phyloP scores from a whole-genome alignment of 768 basidiomycete species.

The Amanita jacksonii region DNA sequence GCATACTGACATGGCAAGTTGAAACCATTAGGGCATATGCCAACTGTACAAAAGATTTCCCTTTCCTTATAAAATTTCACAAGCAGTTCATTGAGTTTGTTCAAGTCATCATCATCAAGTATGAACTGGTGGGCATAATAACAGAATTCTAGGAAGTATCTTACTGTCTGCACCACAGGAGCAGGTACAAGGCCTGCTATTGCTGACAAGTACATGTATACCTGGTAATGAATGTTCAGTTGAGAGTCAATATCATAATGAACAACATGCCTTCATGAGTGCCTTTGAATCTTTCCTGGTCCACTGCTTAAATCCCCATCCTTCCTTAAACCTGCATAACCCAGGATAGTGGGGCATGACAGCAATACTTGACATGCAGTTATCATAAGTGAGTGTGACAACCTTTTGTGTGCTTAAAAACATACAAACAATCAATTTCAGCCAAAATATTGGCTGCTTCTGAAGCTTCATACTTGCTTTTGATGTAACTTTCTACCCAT shows the following conservation, averaged over 20 bases:
- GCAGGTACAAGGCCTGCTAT: constrained; percentile 1
- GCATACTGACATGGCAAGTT: constrained; percentile 8
- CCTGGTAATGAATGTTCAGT: not conserved
- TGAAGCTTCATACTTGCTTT: not conserved
- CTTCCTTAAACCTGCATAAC: constrained; percentile 12
- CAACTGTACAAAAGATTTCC: constrained; percentile 14
- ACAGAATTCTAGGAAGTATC: constrained; percentile 19
- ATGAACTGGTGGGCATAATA: constrained; percentile 11
- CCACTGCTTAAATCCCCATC: constrained; percentile 17
- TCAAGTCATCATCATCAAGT: too few relatives aligned
- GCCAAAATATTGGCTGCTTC: too few relatives aligned
- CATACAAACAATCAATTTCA: too few relatives aligned
- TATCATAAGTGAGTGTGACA: too few relatives aligned
- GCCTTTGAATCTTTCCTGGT: constrained; percentile 21
- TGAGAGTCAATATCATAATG: not conserved
- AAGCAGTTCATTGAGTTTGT: constrained; percentile 3
- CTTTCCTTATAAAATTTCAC: constrained; percentile 7
- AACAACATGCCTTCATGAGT: constrained; percentile 17
- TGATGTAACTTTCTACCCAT: not conserved
- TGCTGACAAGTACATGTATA: not conserved
- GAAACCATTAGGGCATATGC: constrained; percentile 5
- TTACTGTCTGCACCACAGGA: constrained; percentile 7
- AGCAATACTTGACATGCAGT: constrained; percentile 3
- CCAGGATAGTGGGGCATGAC: constrained; percentile 8
- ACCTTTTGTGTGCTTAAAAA: too few relatives aligned